Evolutionary conservation across 1,139 yeast species (phyloP).

Genomic region (Blastobotrys illinoisensis): DNA sequence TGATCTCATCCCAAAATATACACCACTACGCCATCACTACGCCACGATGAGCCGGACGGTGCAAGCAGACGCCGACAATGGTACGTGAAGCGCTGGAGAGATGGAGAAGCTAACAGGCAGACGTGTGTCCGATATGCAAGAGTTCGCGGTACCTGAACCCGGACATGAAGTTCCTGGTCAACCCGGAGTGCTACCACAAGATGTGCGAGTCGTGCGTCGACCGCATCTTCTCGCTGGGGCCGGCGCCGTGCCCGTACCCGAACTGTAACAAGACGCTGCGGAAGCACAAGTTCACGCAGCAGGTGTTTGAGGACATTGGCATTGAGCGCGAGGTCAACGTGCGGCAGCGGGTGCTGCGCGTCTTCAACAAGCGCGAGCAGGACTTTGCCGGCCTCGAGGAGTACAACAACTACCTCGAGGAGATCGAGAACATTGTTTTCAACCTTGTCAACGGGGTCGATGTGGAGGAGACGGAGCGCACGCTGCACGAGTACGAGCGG

Average conservation of each 20-base stretch:
- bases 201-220: slow-evolving; percentile 97
- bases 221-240: slow-evolving; percentile 87
- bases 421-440: slow-evolving; percentile 74
- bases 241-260: slow-evolving; percentile 94
- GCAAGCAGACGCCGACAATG: not conserved
- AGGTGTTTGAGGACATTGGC: slow-evolving; percentile 79
- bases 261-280: slow-evolving; percentile 83
- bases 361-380: slow-evolving; percentile 74
- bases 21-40: not conserved
- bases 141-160: slow-evolving; percentile 93
- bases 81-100: not conserved
- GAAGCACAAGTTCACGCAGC: slow-evolving; percentile 85
- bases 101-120: slow-evolving; percentile 30
- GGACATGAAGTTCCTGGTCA: slow-evolving; percentile 83
- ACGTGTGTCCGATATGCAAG: slow-evolving; percentile 97
- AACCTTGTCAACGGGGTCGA: slow-evolving; percentile 69
- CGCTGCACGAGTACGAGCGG: slow-evolving; percentile 64
- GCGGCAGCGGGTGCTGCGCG: slow-evolving; percentile 66
- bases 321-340: slow-evolving; percentile 93
- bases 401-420: slow-evolving; percentile 75
- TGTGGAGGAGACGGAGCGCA: slow-evolving; percentile 64
- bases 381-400: slow-evolving; percentile 60
- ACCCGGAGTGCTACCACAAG: slow-evolving; percentile 96
- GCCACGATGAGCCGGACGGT: not conserved
- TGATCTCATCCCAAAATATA: not conserved